A percentile compares a stretch with the other conserved stretches of the same genome.
Evolutionary conservation across 345 rosid species (phyloP).

Genomic region (Arabidopsis suecica): DNA sequence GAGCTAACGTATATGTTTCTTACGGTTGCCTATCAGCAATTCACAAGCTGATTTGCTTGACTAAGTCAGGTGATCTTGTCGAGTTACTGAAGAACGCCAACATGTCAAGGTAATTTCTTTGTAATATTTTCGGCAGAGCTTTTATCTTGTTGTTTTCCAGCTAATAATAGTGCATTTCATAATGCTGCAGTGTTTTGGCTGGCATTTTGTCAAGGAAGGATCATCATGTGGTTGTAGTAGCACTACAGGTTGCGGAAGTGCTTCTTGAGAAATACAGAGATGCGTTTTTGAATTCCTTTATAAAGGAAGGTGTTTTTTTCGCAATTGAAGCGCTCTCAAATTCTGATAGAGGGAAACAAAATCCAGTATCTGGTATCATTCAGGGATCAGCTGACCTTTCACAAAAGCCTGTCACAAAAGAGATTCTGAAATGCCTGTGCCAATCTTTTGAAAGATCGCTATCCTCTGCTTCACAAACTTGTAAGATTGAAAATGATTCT

Average conservation of each 20-base stretch:
- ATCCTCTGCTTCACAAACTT: slow-evolving; percentile 53
- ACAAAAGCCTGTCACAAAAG: slow-evolving; percentile 58
- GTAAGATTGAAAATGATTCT: slow-evolving; percentile 73
- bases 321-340: slow-evolving; percentile 68
- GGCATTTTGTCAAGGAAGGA: slow-evolving; percentile 87
- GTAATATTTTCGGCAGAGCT: slow-evolving; percentile 25
- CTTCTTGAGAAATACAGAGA: slow-evolving; percentile 73
- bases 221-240: slow-evolving; percentile 73
- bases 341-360: slow-evolving; percentile 58
- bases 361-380: slow-evolving; percentile 29
- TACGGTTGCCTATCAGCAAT: slow-evolving; percentile 82
- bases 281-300: slow-evolving; percentile 65
- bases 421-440: slow-evolving; percentile 76
- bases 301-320: slow-evolving; percentile 86
- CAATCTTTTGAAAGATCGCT: slow-evolving; percentile 60
- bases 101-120: slow-evolving; percentile 67
- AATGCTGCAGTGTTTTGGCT: slow-evolving; percentile 80
- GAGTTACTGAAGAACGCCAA: slow-evolving; percentile 67
- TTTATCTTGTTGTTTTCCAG: slow-evolving; percentile 29
- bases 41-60: slow-evolving; percentile 66
- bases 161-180: slow-evolving; percentile 34
- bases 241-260: slow-evolving; percentile 71
- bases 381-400: slow-evolving; percentile 55
- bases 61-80: slow-evolving; percentile 69
- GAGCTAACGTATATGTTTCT: slow-evolving; percentile 75